These are phyloP conservation scores for Medicago truncatula DNA, from an alignment of 306 rosid species.

Conservation along the genomic window MtrunA17r5.0-ANR NC_053047.1:34185001-34185500, in stretches of 20 bases:
- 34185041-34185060: conserved; percentile 70
- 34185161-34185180: background rate
- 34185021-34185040: conserved; percentile 61
- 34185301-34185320: no score
- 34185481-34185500: background rate
- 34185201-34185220: background rate
- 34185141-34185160: background rate
- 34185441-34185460: background rate
- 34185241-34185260: background rate
- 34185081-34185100: conserved; percentile 81
- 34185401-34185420: background rate
- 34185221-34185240: conserved; percentile 17
- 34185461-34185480: background rate
- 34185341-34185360: no score
- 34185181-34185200: background rate
- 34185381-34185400: background rate
- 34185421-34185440: background rate
- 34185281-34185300: no score
- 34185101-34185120: conserved; percentile 23
- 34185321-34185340: no score
- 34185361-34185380: no score
- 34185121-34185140: background rate
- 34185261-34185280: no score
- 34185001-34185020: conserved; percentile 64
- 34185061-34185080: conserved; percentile 63